Percentiles rank a stretch among this genome's conserved stretches.
phyloP scores from a whole-genome alignment of 2,329 filamentous ascomycete genomes.

The Zymoseptoria brevis region DNA sequence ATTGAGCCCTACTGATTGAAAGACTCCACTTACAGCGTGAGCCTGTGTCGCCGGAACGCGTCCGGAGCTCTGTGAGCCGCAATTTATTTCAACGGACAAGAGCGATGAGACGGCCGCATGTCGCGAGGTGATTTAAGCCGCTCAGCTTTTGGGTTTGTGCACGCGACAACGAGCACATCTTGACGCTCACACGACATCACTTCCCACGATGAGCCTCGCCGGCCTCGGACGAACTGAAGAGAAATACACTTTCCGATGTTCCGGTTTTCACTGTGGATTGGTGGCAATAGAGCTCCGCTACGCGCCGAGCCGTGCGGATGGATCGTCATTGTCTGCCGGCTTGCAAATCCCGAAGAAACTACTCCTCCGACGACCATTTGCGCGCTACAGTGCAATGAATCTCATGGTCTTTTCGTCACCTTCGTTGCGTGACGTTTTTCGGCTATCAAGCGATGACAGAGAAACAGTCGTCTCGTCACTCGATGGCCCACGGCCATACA shows the following conservation, averaged over 20 bases:
- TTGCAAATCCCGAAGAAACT: background rate
- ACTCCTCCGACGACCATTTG: background rate
- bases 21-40: background rate
- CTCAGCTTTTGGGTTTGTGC: background rate
- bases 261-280: constrained; percentile 33
- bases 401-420: background rate
- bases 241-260: background rate
- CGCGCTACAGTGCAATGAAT: background rate
- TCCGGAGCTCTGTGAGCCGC: background rate
- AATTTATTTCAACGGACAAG: background rate
- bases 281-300: background rate
- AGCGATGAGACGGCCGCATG: background rate
- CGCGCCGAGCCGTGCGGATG: background rate
- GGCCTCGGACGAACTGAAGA: background rate
- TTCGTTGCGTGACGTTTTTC: background rate
- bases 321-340: background rate
- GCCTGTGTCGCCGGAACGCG: background rate
- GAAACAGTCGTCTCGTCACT: background rate
- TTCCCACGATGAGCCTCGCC: background rate
- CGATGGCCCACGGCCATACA: too few species aligned
- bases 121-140: background rate
- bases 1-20: background rate
- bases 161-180: background rate
- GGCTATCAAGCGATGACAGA: background rate
- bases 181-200: background rate